Percentiles rank a stretch among this genome's conserved stretches.
These are phyloP conservation scores for Phlebiopsis gigantea DNA, from an alignment of 768 basidiomycete genomes.

Conservation along the genomic window DNA sequence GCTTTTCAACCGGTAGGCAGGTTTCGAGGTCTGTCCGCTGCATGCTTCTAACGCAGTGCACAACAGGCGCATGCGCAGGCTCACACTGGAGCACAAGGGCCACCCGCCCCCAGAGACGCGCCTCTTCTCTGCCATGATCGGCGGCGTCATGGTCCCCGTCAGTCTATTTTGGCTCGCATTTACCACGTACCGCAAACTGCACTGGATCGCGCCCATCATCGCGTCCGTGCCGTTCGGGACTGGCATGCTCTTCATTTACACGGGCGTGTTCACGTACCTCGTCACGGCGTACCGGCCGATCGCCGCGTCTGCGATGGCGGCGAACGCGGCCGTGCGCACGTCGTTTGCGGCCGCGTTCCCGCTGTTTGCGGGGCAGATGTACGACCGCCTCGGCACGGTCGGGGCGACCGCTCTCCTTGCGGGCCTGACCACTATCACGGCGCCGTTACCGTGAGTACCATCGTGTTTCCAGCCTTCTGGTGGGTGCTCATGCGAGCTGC, in stretches of 20 bases:
- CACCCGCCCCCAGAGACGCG: constrained; percentile 60
- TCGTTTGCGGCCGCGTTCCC: constrained; percentile 38
- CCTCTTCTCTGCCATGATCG: constrained; percentile 61
- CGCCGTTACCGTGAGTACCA: constrained; percentile 31
- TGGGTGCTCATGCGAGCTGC: neutral
- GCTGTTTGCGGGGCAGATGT: constrained; percentile 37
- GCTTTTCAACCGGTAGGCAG: constrained; percentile 37
- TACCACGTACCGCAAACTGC: constrained; percentile 42
- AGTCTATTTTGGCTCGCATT: constrained; percentile 53
- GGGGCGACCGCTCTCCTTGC: constrained; percentile 36
- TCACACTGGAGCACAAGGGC: constrained; percentile 32
- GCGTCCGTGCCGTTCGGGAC: constrained; percentile 44
- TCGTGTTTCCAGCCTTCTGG: neutral
- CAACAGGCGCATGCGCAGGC: neutral
- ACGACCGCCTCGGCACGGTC: constrained; percentile 31
- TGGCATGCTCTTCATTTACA: constrained; percentile 61
- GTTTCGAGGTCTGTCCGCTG: neutral
- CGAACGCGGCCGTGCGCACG: constrained; percentile 48
- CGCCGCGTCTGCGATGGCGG: constrained; percentile 58
- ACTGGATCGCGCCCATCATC: constrained; percentile 44
- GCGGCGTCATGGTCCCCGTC: constrained; percentile 45
- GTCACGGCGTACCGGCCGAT: constrained; percentile 46
- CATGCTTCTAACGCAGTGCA: neutral
- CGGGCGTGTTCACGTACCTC: constrained; percentile 58
- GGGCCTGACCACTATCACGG: constrained; percentile 33